A percentile compares a stretch with the other conserved stretches of the same genome.
phyloP scores from a whole-genome alignment of 257 asterid species.

The Linderniella brevidens region DNA sequence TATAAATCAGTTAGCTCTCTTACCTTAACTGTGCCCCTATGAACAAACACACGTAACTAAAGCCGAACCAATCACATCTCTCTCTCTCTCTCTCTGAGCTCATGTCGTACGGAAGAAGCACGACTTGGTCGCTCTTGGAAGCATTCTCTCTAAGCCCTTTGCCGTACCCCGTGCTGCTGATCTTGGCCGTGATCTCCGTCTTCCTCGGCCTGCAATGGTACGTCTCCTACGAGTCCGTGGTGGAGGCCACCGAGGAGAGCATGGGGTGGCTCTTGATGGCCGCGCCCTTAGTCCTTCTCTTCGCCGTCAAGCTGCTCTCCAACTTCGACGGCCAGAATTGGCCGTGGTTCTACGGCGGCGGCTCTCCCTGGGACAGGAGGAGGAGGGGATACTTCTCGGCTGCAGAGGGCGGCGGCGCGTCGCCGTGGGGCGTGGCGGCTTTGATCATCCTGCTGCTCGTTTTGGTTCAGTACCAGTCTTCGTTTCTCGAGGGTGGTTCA shows the following conservation, averaged over 20 bases:
- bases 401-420: constrained; percentile 13
- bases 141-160: constrained; percentile 41
- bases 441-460: constrained; percentile 53
- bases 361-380: constrained; percentile 21
- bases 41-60: no score
- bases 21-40: no score
- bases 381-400: constrained; percentile 11
- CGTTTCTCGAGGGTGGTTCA: constrained; percentile 72
- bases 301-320: constrained; percentile 44
- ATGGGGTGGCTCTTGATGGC: constrained; percentile 70
- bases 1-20: no score
- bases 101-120: not conserved
- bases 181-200: constrained; percentile 43
- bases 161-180: constrained; percentile 60
- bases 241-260: constrained; percentile 57
- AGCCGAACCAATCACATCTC: not conserved
- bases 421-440: constrained; percentile 89
- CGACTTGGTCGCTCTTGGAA: constrained; percentile 21
- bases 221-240: constrained; percentile 49
- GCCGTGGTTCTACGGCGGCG: constrained; percentile 18
- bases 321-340: constrained; percentile 17
- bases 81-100: constrained; percentile 2
- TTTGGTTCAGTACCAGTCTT: constrained; percentile 51
- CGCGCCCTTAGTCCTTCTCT: constrained; percentile 39
- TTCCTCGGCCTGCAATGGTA: constrained; percentile 78